Evolutionary conservation across 805 yeast species (phyloP).

Genomic region (Candida ponderosae): DNA sequence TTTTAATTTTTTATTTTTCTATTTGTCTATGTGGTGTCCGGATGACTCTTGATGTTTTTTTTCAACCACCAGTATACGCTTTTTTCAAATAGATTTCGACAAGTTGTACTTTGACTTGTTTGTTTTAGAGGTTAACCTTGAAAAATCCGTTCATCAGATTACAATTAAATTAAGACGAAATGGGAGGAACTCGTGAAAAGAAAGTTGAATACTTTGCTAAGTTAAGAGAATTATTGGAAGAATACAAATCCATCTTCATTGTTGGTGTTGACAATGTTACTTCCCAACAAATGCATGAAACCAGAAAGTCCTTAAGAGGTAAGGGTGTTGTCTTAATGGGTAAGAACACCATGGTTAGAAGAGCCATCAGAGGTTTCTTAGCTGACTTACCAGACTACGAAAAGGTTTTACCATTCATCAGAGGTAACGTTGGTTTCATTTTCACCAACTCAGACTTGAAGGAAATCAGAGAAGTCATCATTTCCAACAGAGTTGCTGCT

Average conservation of each 20-base stretch:
- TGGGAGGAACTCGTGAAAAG: conserved; percentile 99
- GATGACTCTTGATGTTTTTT: too few species aligned
- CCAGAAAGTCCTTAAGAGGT: conserved; percentile 94
- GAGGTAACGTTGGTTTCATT: conserved; percentile 99
- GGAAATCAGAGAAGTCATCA: conserved; percentile 80
- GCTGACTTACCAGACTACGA: conserved; percentile 93
- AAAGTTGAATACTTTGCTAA: conserved; percentile 92
- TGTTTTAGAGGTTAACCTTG: conserved; percentile 40
- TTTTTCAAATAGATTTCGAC: too few species aligned
- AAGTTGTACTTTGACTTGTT: too few species aligned
- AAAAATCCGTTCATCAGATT: conserved; percentile 77
- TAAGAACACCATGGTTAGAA: conserved; percentile 99
- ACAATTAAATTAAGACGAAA: conserved; percentile 72
- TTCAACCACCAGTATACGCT: too few species aligned
- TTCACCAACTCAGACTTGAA: conserved; percentile 97
- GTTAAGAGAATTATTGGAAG: conserved; percentile 91
- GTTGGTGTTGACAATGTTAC: conserved; percentile 99
- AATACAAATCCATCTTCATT: conserved; percentile 95
- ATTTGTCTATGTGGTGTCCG: too few species aligned
- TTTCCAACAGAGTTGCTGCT: conserved; percentile 96
- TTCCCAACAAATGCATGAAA: conserved; percentile 99
- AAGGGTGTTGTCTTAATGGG: conserved; percentile 97
- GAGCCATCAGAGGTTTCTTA: conserved; percentile 96
- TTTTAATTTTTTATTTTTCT: too few species aligned
- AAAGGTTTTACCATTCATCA: conserved; percentile 88